Evolutionary conservation across 2,329 filamentous ascomycete genomes (phyloP), one percentile per base, ranked within the genome.

Genomic region (Sporothrix phasma): DNA sequence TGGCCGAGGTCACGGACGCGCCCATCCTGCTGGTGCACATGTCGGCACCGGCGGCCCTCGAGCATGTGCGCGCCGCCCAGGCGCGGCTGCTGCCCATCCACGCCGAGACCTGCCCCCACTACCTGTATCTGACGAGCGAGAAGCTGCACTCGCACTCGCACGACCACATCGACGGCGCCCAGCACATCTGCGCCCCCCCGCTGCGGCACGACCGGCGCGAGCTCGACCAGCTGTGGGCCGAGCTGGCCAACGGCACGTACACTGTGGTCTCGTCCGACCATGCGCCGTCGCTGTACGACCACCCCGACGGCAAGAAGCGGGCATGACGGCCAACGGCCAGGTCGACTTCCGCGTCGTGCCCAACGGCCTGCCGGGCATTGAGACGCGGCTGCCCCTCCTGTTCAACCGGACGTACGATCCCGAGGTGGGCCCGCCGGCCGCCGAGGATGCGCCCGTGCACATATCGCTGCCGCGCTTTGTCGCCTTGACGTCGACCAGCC

Each of bases 41-140:
- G 72, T 78, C 75, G 1, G 78, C 77, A 1, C 74, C 78, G 5
- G 72, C 75, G 5, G 81, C 80, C 2, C 76, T 80, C 11, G 71
- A 73, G 3, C 77, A 81, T 66, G 78, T 84, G 54, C 75, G 78
- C 29, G 70, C 75, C 17, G 81, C 81, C 0, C 81, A 84, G 68
- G 76, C 76, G 7, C 71, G 76, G 2, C 76, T 79, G 0, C 73
- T 83, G 3, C 81, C 82, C 0, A 75, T 84, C 45, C 79, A 82
- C 66, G 82, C 79, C 0, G 81, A 84, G 70, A 84, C 81, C 1
- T 84, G 82, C 68, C 82, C 81, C 3, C 82, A 84, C 63, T 84
- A 85, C 67, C 75, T 84, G 19, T 81, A 81, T 68, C 73, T 84
- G 17, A 78, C 79, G 0, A 76, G 77, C 26, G 73, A 76, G 13